Percentiles rank a stretch among this genome's conserved stretches.
Conservation (phyloP, 129 eudicot genomes). For the Flaveria robusta region DNA sequence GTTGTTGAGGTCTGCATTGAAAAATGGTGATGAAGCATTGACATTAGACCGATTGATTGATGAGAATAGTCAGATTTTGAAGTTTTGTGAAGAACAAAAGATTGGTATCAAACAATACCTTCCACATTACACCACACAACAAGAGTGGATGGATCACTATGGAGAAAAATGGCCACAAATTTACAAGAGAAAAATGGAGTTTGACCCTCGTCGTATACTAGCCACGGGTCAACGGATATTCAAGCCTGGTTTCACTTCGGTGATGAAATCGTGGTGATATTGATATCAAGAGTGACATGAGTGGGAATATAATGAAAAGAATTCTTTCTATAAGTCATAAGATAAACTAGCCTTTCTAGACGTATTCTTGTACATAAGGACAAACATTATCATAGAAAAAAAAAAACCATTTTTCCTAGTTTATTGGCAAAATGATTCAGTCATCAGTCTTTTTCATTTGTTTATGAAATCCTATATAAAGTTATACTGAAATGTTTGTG, state of each 20-base stretch:
- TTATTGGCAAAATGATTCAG: constrained; percentile 5
- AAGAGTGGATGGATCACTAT: constrained; percentile 74
- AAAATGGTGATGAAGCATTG: constrained; percentile 56
- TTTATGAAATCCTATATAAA: not conserved
- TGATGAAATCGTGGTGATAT: constrained; percentile 37
- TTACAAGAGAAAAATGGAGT: constrained; percentile 54
- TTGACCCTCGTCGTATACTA: constrained; percentile 71
- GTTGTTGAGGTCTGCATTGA: constrained; percentile 74
- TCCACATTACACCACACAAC: constrained; percentile 70
- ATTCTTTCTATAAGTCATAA: constrained; percentile 20
- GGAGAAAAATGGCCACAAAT: constrained; percentile 71
- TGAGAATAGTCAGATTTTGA: constrained; percentile 58
- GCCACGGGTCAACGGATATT: constrained; percentile 79
- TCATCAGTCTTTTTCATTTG: not conserved
- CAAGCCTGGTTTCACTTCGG: constrained; percentile 44
- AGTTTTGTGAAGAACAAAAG: constrained; percentile 55
- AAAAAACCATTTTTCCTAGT: constrained; percentile 19
- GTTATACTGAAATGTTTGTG: not conserved
- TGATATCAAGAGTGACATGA: not conserved
- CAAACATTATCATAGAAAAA: constrained; percentile 24
- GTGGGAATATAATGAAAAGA: not conserved
- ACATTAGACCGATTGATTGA: constrained; percentile 51
- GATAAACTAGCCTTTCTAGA: constrained; percentile 16
- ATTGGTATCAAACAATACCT: constrained; percentile 64
- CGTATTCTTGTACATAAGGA: constrained; percentile 26